Evolutionary conservation across 1,284 basidiomycete genomes (phyloP), one percentile per base, ranked within the genome.

Genomic region (Moesziomyces aphidis): DNA sequence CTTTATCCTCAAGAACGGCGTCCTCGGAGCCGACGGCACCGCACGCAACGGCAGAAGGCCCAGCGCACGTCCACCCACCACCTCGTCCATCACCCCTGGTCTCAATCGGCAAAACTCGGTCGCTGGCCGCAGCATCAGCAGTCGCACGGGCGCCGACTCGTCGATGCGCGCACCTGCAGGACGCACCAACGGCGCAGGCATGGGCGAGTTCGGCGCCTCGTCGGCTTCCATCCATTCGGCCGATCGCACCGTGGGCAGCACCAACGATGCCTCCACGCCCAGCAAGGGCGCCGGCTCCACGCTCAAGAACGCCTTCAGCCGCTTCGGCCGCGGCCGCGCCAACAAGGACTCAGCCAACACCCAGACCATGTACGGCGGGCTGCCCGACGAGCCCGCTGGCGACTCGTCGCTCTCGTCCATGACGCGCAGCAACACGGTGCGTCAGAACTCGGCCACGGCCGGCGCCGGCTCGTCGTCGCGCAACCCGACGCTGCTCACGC

Each of bases 1-100:
- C 26, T 84, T 83, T 48, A 72, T 76, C 26, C 73, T 78, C 48
- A 75, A 76, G 55, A 72, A 75, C 11, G 73, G 73, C 53, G 43
- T 34, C 2, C 21, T 57, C 17, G 48, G 49, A 17, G 53, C 36
- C 7, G 51, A 48, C 1, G 19, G 46, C n/a, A 34, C 61, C 4
- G 49, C 50, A 45, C 59, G 73, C 22, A 75, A 67, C 31, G 63
- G 54, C 13, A 48, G 63, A n/a, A 43, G 59, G 11, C 8, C 55
- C 19, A 48, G 24, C 46, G 47, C 61, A 34, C 58, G 65, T 21
- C 61, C 60, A 3, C 24, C 57, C 5, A 31, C 42, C 26, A 28
- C 55, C 4, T 6, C 55, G 11, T 31, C 55, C 7, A 15, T 59
- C 1, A 42, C 26, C 1, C 42, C 26, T 3, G 59, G 44, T 8